Base-by-base conservation (phyloP, 2,329 filamentous ascomycete genomes). In the Cadophora sp. region DNA sequence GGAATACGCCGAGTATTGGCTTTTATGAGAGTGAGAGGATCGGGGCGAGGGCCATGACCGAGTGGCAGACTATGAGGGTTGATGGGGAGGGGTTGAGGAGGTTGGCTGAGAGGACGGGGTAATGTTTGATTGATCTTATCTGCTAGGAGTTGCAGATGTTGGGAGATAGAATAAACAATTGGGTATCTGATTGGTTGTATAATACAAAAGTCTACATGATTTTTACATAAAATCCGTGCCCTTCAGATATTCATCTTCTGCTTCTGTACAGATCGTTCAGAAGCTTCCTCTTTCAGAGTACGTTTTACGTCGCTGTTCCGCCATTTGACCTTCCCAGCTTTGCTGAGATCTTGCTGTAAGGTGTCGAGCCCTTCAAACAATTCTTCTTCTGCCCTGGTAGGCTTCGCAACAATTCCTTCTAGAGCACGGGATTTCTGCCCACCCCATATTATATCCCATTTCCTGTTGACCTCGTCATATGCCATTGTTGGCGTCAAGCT, bases 1-100 rank as follows among this genome's bases (percentile, higher is more conserved):
- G 94, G 94, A 98, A 98, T 77, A 88, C 92, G 83, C 92, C 93
- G 8, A 94, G 91, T 78, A 92, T 98, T 81, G 84, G 89, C 74
- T 97, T 98, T 77, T 98, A 98, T 78, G 84, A 90, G 79, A 85
- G 83, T 68, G 84, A 90, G 79, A 85, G 82, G 68, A 86, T 77
- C 63, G 92, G 92, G 0, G 92, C 92, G 1, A 83, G 80, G 73
- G 81, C 83, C 72, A 88, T 90, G 89, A 82, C 83, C 69, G 90
- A 91, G 68, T 95, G 92, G 92, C 86, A 92, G 19, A 87, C 87
- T 1, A 89, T 95, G 87, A 85, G 92, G 40, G 89, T 94, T 1
- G 91, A 94, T 68, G 87, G 89, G 3, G 86, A 91, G 19, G 86
- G 80, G 0, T 76, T 95, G 79, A 80, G 78, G 31, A 89, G 86